A percentile compares a stretch with the other conserved stretches of the same genome.
Evolutionary conservation across 2,329 filamentous ascomycete species (phyloP).

Genomic region (Raffaelea ambrosiae): DNA sequence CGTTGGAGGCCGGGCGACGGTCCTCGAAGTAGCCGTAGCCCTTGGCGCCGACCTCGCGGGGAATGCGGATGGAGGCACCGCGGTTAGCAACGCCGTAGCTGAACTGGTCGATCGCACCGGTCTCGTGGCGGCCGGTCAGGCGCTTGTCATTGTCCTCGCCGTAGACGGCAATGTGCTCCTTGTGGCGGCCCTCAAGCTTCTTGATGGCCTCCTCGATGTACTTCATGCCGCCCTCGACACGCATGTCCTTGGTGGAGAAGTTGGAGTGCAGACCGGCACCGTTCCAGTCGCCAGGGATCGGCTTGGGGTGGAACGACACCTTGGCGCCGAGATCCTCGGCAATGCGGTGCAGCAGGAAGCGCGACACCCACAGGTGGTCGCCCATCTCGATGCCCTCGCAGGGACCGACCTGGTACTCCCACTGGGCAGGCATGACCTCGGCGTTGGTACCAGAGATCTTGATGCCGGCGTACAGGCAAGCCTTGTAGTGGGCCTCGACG

Average conservation of each 20-base stretch:
- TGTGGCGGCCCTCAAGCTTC: conserved; percentile 71
- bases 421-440: conserved; percentile 66
- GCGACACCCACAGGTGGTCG: conserved; percentile 92
- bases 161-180: conserved; percentile 82
- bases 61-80: conserved; percentile 83
- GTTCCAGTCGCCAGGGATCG: conserved; percentile 92
- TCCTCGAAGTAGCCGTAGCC: conserved; percentile 59
- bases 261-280: conserved; percentile 68
- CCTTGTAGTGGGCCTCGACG: conserved; percentile 72
- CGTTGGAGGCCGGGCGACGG: conserved; percentile 64
- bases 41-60: conserved; percentile 58
- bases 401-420: conserved; percentile 17
- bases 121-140: conserved; percentile 91
- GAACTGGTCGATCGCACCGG: conserved; percentile 87
- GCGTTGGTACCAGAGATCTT: conserved; percentile 98
- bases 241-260: conserved; percentile 86
- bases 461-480: conserved; percentile 76
- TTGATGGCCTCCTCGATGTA: conserved; percentile 79
- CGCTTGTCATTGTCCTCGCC: conserved; percentile 93
- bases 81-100: conserved; percentile 92
- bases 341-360: conserved; percentile 68
- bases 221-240: conserved; percentile 90
- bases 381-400: conserved; percentile 47
- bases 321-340: conserved; percentile 95
- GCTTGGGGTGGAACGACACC: conserved; percentile 94